Percentiles rank a stretch among this genome's conserved stretches.
Conservation (phyloP, 192 early-diverging fungal genomes). For the Entomortierella parvispora region DNA sequence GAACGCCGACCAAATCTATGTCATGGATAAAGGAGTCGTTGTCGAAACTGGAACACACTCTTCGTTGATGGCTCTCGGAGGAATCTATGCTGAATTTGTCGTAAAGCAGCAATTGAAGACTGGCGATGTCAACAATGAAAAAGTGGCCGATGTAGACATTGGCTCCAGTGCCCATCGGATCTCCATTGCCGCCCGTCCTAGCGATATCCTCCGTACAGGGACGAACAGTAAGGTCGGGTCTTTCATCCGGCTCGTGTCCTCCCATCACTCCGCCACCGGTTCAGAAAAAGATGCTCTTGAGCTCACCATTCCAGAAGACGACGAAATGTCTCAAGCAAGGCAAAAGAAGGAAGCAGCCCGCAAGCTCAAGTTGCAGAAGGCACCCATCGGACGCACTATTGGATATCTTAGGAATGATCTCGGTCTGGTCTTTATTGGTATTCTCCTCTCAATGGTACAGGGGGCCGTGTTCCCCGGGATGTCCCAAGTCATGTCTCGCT, state of each 20-base stretch:
- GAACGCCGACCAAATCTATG: constrained; percentile 87
- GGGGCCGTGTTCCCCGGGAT: constrained; percentile 71
- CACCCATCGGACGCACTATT: constrained; percentile 7
- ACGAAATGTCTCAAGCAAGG: neutral
- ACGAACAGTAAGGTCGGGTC: constrained; percentile 67
- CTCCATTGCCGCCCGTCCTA: too few relatives aligned
- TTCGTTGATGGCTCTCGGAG: constrained; percentile 68
- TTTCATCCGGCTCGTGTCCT: constrained; percentile 2
- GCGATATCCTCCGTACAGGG: constrained; percentile 53
- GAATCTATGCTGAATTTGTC: constrained; percentile 71
- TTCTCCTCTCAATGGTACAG: constrained; percentile 59
- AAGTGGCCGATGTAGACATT: constrained; percentile 11
- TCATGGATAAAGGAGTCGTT: constrained; percentile 76
- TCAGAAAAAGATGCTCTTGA: neutral
- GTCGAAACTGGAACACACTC: constrained; percentile 81
- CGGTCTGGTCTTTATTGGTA: constrained; percentile 52
- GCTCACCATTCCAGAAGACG: neutral
- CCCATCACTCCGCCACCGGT: neutral
- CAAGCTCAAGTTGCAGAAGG: constrained; percentile 16
- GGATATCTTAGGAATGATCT: neutral
- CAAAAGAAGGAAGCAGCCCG: constrained; percentile 30
- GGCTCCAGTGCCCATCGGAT: constrained; percentile 1
- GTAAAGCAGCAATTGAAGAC: constrained; percentile 68
- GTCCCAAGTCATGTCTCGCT: constrained; percentile 60
- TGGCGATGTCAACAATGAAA: constrained; percentile 12